These are phyloP conservation scores for Epichloe festucae DNA, from an alignment of 2,329 filamentous ascomycete species.

Conservation along the genomic window DNA sequence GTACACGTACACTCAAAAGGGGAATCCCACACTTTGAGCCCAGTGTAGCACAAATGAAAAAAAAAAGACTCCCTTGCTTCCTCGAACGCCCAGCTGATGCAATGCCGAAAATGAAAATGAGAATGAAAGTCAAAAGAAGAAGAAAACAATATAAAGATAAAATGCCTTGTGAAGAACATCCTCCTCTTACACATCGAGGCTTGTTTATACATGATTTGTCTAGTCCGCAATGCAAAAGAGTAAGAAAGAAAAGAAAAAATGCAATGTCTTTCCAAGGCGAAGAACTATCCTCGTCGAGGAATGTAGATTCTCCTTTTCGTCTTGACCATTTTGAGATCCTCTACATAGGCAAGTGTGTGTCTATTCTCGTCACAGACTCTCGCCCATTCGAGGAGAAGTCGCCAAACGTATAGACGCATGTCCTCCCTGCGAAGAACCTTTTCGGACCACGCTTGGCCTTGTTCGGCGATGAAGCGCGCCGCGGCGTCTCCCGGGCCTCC, in stretches of 20 bases:
- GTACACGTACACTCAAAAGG: background rate
- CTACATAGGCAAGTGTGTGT: slow-evolving; percentile 30
- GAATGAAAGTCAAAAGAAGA: background rate
- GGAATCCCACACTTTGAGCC: background rate
- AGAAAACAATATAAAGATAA: background rate
- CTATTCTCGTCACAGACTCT: slow-evolving; percentile 34
- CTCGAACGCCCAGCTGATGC: background rate
- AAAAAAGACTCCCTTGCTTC: background rate
- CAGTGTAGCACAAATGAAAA: background rate
- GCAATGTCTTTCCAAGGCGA: background rate
- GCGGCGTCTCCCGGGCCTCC: slow-evolving; percentile 33
- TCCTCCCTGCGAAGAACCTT: slow-evolving; percentile 50
- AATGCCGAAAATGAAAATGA: background rate
- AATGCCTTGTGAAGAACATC: background rate
- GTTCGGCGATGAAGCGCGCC: slow-evolving; percentile 46
- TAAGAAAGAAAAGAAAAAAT: background rate
- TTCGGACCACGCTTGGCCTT: slow-evolving; percentile 48
- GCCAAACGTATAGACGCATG: slow-evolving; percentile 53
- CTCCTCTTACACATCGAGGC: background rate
- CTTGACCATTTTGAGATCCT: slow-evolving; percentile 21
- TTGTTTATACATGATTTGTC: background rate
- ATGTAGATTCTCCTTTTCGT: background rate
- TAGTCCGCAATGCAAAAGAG: background rate
- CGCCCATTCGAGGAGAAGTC: slow-evolving; percentile 46
- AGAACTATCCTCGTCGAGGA: background rate